Base-by-base conservation (phyloP, 2,329 filamentous ascomycete species). In the Claviceps africana region DNA sequence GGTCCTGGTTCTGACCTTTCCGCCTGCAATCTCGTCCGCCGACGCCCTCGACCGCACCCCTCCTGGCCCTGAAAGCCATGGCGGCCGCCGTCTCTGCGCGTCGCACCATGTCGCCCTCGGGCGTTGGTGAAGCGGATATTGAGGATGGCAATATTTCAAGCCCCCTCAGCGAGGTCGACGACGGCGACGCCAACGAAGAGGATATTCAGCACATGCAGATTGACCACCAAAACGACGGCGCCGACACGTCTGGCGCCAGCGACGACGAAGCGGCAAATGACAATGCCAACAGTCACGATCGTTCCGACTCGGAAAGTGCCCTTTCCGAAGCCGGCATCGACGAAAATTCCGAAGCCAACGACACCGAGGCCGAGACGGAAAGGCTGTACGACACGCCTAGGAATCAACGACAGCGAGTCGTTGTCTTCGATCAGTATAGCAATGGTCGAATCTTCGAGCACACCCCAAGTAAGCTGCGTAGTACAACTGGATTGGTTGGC, bases 301-400 rank as follows among this genome's bases (percentile, higher is more conserved):
- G 67, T 45, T 67, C 65, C 31, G 69, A 72, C 59, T 74, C 74
- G 9, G 73, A 76, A 58, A 79, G 72, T 59, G 72, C 77, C 56
- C 73, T 79, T 54, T 80, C 81, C 17, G 77, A 82, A 55, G 68
- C 73, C 52, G 71, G 72, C 31, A 68, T 66, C 15, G 67, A 69
- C 45, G 60, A 63, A 15, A 60, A 65, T 54, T 69, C 66, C 3
- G 67, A 70, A 28, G 73, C 71, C 59, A 79, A 81, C 62, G 79
- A 80, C 65, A 84, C 90, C 3, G 91, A 97, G 68, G 91, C 91
- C 35, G 91, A 96, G 70, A 97, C 91, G 1, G 90, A 96, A 70
- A 83, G 93, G 54, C 77, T 98, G 55, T 93, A 93, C 63, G 83
- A 86, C 62, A 95, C 88, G n/a, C 89, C 90, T 19, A 80, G 81